Percentiles rank a stretch among this genome's conserved stretches.
Evolutionary conservation across 805 yeast species (phyloP).

Genomic region (Starmerella sp.): DNA sequence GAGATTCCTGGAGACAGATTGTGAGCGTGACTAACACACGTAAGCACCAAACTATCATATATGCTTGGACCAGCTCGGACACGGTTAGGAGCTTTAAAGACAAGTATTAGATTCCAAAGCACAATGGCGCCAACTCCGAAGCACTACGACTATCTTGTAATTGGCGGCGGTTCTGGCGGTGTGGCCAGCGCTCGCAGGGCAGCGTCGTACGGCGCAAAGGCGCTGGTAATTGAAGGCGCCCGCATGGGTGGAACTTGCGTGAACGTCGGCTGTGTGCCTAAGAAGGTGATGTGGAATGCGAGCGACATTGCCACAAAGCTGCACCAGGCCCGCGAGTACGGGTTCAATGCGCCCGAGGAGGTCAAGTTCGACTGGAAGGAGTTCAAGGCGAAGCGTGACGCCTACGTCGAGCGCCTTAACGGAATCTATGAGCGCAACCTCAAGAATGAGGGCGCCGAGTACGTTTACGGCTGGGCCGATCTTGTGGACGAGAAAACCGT

Average conservation of each 20-base stretch:
- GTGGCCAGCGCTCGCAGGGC: constrained; percentile 98
- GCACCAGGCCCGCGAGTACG: constrained; percentile 61
- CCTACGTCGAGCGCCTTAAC: constrained; percentile 74
- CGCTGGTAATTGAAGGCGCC: constrained; percentile 67
- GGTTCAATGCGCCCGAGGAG: constrained; percentile 52
- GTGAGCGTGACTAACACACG: not conserved
- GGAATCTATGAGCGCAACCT: constrained; percentile 88
- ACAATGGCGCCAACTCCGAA: constrained; percentile 45
- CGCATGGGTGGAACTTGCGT: constrained; percentile 96
- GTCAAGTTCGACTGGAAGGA: constrained; percentile 66
- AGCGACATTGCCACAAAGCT: constrained; percentile 74
- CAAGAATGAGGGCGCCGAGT: constrained; percentile 79
- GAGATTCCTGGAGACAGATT: not conserved
- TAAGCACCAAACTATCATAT: not conserved
- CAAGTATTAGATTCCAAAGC: not conserved
- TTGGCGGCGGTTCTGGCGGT: constrained; percentile 99
- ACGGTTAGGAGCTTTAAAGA: not conserved
- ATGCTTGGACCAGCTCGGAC: not conserved
- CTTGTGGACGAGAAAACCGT: constrained; percentile 46
- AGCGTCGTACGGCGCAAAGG: constrained; percentile 79
- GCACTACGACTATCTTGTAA: constrained; percentile 84
- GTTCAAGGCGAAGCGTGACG: constrained; percentile 83
- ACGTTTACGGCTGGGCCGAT: constrained; percentile 73
- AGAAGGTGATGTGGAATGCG: constrained; percentile 98
- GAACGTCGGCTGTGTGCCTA: constrained; percentile 98